Base-by-base conservation (phyloP, 2,329 filamentous ascomycete species). In the Neopestalotiopsis clavispora region DNA sequence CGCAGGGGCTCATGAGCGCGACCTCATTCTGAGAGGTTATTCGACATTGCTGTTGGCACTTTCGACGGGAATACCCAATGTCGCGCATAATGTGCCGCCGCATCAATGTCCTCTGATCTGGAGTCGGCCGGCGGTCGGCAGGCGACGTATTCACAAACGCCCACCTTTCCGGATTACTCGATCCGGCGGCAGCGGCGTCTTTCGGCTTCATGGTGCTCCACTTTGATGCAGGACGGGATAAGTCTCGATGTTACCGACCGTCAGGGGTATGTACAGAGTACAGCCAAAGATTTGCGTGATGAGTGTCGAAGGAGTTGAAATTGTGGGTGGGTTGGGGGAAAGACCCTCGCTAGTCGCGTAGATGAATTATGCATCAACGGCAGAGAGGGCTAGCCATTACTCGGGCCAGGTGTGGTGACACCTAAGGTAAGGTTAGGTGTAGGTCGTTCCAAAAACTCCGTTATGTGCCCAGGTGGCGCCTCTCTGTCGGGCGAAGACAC, bases 61-160 rank as follows among this genome's bases (percentile, higher is more conserved):
- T 52, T n/a, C 45, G 17, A 9, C 45, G n/a, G 17, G 45, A 52
- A 52, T 52, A 52, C 7, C 45, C 45, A 52, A 52, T 52, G 17
- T 52, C 45, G 20, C 45, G 45, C 45, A 52, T 52, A 17, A 52
- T 52, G 20, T 52, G 45, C 2, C 45, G 45, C 4, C 45, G 45
- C n/a, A 52, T 52, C 45, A 52, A 52, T 1, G 45, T 52, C 20
- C 45, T 23, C 17, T 52, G 45, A n/a, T 52, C 45, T n/a, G 45
- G n/a, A 52, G 45, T 52, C 17, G 45, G 45, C n/a, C 45, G 45
- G 45, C 45, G 45, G n/a, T 52, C 45, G 45, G 45, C 17, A 52
- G 45, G 45, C 45, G 45, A 52, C n/a, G 45, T 52, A 23, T 52
- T 52, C 45, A 52, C 45, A 52, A 52, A 52, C 45, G 45, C 45